Evolutionary conservation across 108 stramenopile species (phyloP).

Genomic region (Craspedostauros australis): DNA sequence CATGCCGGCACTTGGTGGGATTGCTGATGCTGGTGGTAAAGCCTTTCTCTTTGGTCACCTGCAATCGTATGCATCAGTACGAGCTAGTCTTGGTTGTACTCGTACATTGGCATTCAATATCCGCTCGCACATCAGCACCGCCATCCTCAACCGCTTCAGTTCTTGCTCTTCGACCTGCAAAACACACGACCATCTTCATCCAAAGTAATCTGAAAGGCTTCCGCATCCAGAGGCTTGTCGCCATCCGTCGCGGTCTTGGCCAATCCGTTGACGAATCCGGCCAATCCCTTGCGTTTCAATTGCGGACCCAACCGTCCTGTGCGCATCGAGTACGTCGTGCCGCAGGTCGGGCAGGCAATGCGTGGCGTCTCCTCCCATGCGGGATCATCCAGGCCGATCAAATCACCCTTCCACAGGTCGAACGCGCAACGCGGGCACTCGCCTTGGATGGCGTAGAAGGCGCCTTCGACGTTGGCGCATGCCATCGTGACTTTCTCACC

Average conservation of each 20-base stretch:
- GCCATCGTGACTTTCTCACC: constrained; percentile 59
- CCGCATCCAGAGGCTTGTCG: constrained; percentile 41
- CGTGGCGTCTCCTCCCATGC: constrained; percentile 55
- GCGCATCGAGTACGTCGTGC: constrained; percentile 56
- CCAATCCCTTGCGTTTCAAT: constrained; percentile 61
- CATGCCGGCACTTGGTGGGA: too few relatives aligned
- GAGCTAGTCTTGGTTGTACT: too few relatives aligned
- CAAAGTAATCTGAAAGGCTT: constrained; percentile 52
- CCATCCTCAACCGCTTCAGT: too few relatives aligned
- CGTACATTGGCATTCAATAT: too few relatives aligned
- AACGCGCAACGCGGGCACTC: constrained; percentile 76
- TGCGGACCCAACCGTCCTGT: constrained; percentile 72
- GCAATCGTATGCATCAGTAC: too few relatives aligned
- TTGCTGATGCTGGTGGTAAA: too few relatives aligned
- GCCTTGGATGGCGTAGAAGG: constrained; percentile 58
- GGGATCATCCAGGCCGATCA: constrained; percentile 54
- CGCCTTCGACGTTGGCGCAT: constrained; percentile 64
- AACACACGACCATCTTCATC: constrained; percentile 70
- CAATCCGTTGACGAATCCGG: constrained; percentile 63
- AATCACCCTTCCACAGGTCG: constrained; percentile 69
- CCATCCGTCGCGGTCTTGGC: constrained; percentile 66
- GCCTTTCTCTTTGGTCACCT: too few relatives aligned
- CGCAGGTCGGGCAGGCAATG: constrained; percentile 77
- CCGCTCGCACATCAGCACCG: too few relatives aligned
- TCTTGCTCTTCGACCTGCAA: constrained; percentile 42